phyloP scores from a whole-genome alignment of 2,329 filamentous ascomycete genomes.

The Hymenoscyphus fraxineus region DNA sequence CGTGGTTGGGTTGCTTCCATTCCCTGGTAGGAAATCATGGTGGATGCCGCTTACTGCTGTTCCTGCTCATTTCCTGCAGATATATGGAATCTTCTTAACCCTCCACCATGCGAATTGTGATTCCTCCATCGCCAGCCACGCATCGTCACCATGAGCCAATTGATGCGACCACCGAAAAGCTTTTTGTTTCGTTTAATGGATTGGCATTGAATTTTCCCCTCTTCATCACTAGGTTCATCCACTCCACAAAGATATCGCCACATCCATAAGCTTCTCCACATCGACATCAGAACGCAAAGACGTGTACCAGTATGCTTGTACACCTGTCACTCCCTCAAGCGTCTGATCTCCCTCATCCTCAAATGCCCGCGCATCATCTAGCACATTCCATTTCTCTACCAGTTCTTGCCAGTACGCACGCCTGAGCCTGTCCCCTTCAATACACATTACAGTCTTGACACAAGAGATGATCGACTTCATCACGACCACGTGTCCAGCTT shows the following conservation, averaged over 20 bases:
- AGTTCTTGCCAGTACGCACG: too few species aligned
- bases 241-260: neutral
- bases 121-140: neutral
- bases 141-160: neutral
- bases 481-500: conserved; percentile 10
- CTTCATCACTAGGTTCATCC: too few species aligned
- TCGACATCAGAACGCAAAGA: neutral
- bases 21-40: neutral
- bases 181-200: neutral
- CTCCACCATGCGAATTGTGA: neutral
- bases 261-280: neutral
- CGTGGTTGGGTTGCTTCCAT: conserved; percentile 2
- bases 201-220: neutral
- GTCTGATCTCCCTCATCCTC: too few species aligned
- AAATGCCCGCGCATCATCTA: neutral
- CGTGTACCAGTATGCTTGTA: conserved; percentile 1
- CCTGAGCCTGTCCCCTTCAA: too few species aligned
- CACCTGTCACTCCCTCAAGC: conserved; percentile 1
- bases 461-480: conserved; percentile 3
- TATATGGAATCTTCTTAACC: neutral
- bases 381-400: neutral
- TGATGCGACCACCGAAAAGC: neutral
- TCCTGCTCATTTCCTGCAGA: neutral
- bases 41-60: neutral
- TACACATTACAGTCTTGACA: neutral